Percentiles rank a stretch among this genome's conserved stretches.
phyloP scores from a whole-genome alignment of 495 filamentous ascomycete species.

The Hamigera avellanea region DNA sequence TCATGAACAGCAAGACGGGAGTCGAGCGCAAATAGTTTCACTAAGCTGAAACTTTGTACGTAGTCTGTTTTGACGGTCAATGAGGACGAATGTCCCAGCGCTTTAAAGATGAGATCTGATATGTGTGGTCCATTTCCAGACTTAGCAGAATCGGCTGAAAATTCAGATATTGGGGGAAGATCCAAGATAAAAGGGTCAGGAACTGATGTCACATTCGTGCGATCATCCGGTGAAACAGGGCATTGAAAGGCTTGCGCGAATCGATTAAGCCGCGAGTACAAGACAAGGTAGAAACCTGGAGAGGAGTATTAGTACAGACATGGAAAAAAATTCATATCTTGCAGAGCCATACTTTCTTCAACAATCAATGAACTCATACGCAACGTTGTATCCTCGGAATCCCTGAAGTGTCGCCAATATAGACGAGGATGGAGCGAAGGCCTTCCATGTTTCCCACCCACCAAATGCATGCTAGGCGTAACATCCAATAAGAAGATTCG shows the following conservation, averaged over 20 bases:
- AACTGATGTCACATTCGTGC: slow-evolving; percentile 10
- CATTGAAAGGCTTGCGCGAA: slow-evolving; percentile 27
- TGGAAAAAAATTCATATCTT: not conserved
- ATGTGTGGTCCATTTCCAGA: slow-evolving; percentile 6
- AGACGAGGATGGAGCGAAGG: slow-evolving; percentile 15
- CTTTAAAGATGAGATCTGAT: slow-evolving; percentile 24
- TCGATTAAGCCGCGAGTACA: slow-evolving; percentile 34
- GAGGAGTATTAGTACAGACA: slow-evolving; percentile 2
- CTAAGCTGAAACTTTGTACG: slow-evolving; percentile 12
- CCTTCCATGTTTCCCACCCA: slow-evolving; percentile 4
- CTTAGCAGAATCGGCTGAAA: slow-evolving; percentile 3
- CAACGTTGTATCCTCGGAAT: slow-evolving; percentile 33
- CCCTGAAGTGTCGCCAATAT: slow-evolving; percentile 34
- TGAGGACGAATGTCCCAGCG: slow-evolving; percentile 16
- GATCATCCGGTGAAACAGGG: slow-evolving; percentile 9
- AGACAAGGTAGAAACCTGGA: slow-evolving; percentile 19
- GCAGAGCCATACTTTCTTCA: slow-evolving; percentile 16
- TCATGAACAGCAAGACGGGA: slow-evolving; percentile 23
- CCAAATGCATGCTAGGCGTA: not conserved
- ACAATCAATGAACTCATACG: slow-evolving; percentile 19
- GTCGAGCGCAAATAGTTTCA: slow-evolving; percentile 30
- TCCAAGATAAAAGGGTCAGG: slow-evolving; percentile 31
- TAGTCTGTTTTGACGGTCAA: slow-evolving; percentile 6
- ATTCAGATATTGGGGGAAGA: slow-evolving; percentile 11
- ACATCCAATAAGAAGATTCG: slow-evolving; percentile 32